These are phyloP conservation scores for Geum urbanum DNA, from an alignment of 306 rosid species.

Conservation along the genomic window DNA sequence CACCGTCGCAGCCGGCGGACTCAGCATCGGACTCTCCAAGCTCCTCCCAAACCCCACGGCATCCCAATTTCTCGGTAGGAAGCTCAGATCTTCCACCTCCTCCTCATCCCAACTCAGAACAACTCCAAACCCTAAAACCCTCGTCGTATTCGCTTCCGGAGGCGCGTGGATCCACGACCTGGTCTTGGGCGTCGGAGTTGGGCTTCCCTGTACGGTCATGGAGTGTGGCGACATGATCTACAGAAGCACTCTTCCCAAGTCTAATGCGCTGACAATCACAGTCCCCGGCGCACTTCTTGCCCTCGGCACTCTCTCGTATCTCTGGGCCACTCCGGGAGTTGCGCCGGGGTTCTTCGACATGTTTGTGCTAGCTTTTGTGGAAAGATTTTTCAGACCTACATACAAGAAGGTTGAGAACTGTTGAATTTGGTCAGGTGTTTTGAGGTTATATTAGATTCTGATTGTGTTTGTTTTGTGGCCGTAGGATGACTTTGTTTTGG, in stretches of 20 bases:
- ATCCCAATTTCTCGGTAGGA: slow-evolving; percentile 59
- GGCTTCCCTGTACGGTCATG: slow-evolving; percentile 90
- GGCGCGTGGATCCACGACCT: slow-evolving; percentile 57
- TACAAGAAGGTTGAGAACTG: slow-evolving; percentile 52
- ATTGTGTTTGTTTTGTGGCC: slow-evolving; percentile 20
- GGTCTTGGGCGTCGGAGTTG: slow-evolving; percentile 83
- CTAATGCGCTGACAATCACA: slow-evolving; percentile 64
- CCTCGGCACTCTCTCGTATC: slow-evolving; percentile 74
- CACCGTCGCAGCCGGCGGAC: slow-evolving; percentile 53
- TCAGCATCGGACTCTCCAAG: slow-evolving; percentile 44
- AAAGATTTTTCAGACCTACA: slow-evolving; percentile 72
- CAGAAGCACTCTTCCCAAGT: slow-evolving; percentile 83
- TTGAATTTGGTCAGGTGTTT: neutral
- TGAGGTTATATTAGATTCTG: neutral
- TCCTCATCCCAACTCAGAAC: slow-evolving; percentile 13
- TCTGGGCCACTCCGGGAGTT: slow-evolving; percentile 95
- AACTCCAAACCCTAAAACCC: slow-evolving; percentile 33
- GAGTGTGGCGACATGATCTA: slow-evolving; percentile 92
- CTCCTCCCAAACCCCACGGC: slow-evolving; percentile 52
- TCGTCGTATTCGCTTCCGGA: slow-evolving; percentile 30
- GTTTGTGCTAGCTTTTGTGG: slow-evolving; percentile 93
- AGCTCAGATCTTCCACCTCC: slow-evolving; percentile 38
- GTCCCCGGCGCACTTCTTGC: slow-evolving; percentile 69
- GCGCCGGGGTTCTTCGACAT: slow-evolving; percentile 97
- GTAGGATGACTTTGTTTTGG: slow-evolving; percentile 86